phyloP scores from a whole-genome alignment of 495 filamentous ascomycete genomes.

The Aspergillus olivimuriae region DNA sequence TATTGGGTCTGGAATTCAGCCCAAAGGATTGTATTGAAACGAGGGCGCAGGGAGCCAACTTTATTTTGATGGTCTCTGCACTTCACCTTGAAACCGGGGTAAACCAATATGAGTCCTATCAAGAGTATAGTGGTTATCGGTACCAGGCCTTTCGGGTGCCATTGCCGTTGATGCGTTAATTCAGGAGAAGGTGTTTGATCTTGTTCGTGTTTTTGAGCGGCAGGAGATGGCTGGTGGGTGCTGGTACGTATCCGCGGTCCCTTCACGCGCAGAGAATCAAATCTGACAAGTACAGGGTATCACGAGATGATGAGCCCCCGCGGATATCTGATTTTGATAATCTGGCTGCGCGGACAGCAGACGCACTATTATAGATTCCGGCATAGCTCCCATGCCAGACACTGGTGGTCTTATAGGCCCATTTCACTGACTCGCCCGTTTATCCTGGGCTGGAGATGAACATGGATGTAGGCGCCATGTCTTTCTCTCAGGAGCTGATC shows the following conservation, averaged over 20 bases:
- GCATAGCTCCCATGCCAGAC: constrained; percentile 39
- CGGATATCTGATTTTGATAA: constrained; percentile 30
- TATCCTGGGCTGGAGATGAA: constrained; percentile 36
- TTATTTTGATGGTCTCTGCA: too few relatives aligned
- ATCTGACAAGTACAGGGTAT: constrained; percentile 29
- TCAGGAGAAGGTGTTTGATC: constrained; percentile 50
- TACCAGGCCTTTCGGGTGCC: too few relatives aligned
- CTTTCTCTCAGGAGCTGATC: constrained; percentile 32
- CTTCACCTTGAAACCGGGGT: too few relatives aligned
- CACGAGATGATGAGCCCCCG: constrained; percentile 26
- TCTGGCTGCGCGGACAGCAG: constrained; percentile 39
- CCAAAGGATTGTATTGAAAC: too few relatives aligned
- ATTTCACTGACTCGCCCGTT: constrained; percentile 41
- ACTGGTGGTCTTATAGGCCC: constrained; percentile 27
- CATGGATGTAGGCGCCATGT: constrained; percentile 32
- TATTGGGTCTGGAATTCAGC: too few relatives aligned
- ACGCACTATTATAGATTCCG: too few relatives aligned
- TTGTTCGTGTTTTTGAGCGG: constrained; percentile 53
- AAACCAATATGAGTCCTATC: too few relatives aligned
- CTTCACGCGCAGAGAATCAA: not conserved
- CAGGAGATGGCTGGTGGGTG: constrained; percentile 51
- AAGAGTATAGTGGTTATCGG: too few relatives aligned
- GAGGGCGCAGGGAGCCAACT: too few relatives aligned
- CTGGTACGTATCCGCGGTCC: constrained; percentile 33
- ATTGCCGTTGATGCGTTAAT: constrained; percentile 52